phyloP scores from a whole-genome alignment of 768 basidiomycete species.

The Pholiota molesta region DNA sequence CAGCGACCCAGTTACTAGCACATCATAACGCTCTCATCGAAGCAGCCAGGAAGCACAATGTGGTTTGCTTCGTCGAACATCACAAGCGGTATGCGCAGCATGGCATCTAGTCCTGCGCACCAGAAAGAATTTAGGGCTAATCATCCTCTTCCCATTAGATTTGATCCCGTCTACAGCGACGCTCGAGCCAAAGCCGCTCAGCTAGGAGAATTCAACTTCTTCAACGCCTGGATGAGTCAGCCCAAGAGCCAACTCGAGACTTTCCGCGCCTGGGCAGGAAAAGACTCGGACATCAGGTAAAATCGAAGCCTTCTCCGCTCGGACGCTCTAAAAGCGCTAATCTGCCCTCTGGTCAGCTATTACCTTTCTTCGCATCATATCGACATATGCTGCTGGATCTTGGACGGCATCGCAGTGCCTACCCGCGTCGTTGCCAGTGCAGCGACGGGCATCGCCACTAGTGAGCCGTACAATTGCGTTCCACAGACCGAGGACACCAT shows the following conservation, averaged over 20 bases:
- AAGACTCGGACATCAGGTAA: slow-evolving; percentile 89
- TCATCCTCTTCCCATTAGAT: slow-evolving; percentile 38
- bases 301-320: neutral
- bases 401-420: slow-evolving; percentile 74
- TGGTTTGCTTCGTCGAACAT: slow-evolving; percentile 93
- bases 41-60: slow-evolving; percentile 76
- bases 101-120: neutral
- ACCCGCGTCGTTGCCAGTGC: slow-evolving; percentile 91
- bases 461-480: slow-evolving; percentile 86
- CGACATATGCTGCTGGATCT: slow-evolving; percentile 85
- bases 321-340: slow-evolving; percentile 9
- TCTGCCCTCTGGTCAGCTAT: slow-evolving; percentile 52
- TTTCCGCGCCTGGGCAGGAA: slow-evolving; percentile 94
- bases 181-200: slow-evolving; percentile 75
- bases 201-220: slow-evolving; percentile 93
- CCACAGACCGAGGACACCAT: slow-evolving; percentile 93
- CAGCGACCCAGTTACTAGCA: slow-evolving; percentile 82
- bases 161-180: slow-evolving; percentile 92
- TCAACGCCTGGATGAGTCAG: slow-evolving; percentile 97
- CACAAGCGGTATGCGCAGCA: slow-evolving; percentile 68
- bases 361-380: slow-evolving; percentile 96
- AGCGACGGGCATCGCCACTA: slow-evolving; percentile 88
- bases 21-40: slow-evolving; percentile 82
- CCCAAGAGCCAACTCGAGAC: slow-evolving; percentile 95
- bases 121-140: neutral